Evolutionary conservation across 108 stramenopile species (phyloP).

Genomic region (Ochromonas danica): DNA sequence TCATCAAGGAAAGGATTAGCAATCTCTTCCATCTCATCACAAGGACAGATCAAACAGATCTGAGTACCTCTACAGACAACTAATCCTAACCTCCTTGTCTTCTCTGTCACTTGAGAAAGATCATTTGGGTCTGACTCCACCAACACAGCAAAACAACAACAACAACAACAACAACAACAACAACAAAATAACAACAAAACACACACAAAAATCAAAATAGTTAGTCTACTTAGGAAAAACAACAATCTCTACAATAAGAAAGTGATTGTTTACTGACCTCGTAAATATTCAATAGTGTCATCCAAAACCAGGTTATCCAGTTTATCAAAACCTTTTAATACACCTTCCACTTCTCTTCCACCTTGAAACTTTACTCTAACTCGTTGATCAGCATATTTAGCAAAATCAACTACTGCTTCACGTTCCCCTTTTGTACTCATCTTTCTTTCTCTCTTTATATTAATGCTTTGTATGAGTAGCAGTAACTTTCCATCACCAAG

Average conservation of each 20-base stretch:
- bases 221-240: not conserved
- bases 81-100: constrained; percentile 1
- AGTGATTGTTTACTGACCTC: too few species aligned
- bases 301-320: constrained; percentile 65
- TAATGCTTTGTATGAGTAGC: too few species aligned
- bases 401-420: constrained; percentile 49
- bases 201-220: not conserved
- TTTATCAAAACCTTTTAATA: constrained; percentile 63
- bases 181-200: too few species aligned
- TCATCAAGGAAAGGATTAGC: constrained; percentile 23
- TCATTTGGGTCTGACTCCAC: constrained; percentile 33
- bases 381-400: constrained; percentile 59
- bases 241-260: not conserved
- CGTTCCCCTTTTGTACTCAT: constrained; percentile 5
- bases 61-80: constrained; percentile 19
- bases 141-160: too few species aligned
- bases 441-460: too few species aligned
- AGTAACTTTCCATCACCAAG: too few species aligned
- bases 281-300: constrained; percentile 59
- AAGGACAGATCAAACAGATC: constrained; percentile 21
- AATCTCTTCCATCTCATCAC: constrained; percentile 32
- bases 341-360: constrained; percentile 63
- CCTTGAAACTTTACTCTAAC: constrained; percentile 63
- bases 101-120: constrained; percentile 22
- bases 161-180: too few species aligned